These are phyloP conservation scores for Eimeria zaria DNA, from an alignment of 169 alveolate genomes.

Conservation along the genomic window DNA sequence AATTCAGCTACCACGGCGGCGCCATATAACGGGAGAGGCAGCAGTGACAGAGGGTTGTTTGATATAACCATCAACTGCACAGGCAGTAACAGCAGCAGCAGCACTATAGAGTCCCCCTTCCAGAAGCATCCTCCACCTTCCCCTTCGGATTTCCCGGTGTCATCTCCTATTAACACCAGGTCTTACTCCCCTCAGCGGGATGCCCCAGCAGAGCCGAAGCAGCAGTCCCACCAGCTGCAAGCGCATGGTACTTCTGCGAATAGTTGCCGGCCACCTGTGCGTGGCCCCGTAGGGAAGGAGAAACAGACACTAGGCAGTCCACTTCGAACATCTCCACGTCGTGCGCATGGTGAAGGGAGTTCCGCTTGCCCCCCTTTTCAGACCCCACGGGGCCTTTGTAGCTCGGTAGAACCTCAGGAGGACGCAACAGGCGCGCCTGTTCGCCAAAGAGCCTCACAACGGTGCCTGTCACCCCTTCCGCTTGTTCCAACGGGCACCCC, in stretches of 20 bases:
- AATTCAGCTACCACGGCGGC: not conserved
- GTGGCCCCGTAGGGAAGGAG: conserved; percentile 33
- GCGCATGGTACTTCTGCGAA: not conserved
- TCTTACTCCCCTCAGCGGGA: conserved; percentile 9
- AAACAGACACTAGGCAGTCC: conserved; percentile 28
- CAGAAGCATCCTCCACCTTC: conserved; percentile 79
- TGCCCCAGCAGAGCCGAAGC: not conserved
- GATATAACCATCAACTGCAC: conserved; percentile 33
- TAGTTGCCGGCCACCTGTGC: not conserved
- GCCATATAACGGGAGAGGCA: not conserved
- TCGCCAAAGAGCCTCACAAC: conserved; percentile 48
- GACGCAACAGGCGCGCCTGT: not conserved
- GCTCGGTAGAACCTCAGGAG: not conserved
- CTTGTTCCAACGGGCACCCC: conserved; percentile 7
- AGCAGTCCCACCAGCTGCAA: not conserved
- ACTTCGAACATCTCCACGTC: conserved; percentile 54
- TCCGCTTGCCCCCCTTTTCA: conserved; percentile 22
- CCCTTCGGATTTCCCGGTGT: conserved; percentile 70
- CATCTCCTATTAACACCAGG: conserved; percentile 53
- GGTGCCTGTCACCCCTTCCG: conserved; percentile 55
- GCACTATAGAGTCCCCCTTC: conserved; percentile 65
- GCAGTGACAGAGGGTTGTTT: not conserved
- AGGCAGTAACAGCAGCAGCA: conserved; percentile 37
- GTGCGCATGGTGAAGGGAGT: conserved; percentile 8
- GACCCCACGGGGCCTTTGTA: conserved; percentile 47